These are phyloP conservation scores for Ascochyta koolunga DNA, from an alignment of 2,329 filamentous ascomycete species.

Conservation along the genomic window DNA sequence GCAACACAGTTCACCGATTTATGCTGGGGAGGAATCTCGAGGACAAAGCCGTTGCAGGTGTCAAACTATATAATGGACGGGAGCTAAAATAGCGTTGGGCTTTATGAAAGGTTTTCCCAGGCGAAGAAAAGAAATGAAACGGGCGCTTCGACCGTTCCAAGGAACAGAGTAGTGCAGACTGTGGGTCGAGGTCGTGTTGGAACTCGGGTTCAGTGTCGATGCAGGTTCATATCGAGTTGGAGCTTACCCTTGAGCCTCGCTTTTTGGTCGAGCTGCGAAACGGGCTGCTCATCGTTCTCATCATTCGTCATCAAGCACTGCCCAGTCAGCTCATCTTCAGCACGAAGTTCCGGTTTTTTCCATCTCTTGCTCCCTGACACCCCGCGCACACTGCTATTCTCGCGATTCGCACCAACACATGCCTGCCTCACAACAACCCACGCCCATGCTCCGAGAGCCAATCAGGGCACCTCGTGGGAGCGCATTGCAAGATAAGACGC, in stretches of 20 bases:
- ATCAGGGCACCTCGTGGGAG: slow-evolving; percentile 24
- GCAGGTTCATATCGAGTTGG: neutral
- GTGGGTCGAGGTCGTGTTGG: slow-evolving; percentile 23
- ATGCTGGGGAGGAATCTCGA: slow-evolving; percentile 19
- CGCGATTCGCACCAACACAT: slow-evolving; percentile 21
- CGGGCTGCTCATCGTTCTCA: slow-evolving; percentile 20
- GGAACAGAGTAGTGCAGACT: slow-evolving; percentile 23
- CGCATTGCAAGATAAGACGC: slow-evolving; percentile 13
- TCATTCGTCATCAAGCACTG: slow-evolving; percentile 26
- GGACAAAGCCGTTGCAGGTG: slow-evolving; percentile 23
- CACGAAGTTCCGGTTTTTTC: slow-evolving; percentile 20
- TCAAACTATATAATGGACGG: slow-evolving; percentile 35
- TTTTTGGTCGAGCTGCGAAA: slow-evolving; percentile 9
- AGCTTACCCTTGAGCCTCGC: slow-evolving; percentile 16
- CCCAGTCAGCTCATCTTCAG: slow-evolving; percentile 23
- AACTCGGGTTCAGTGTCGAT: slow-evolving; percentile 2
- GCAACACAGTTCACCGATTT: slow-evolving; percentile 20
- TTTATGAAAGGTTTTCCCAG: slow-evolving; percentile 35
- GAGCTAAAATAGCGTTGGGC: slow-evolving; percentile 42
- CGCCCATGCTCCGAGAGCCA: slow-evolving; percentile 32
- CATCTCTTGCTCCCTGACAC: slow-evolving; percentile 16
- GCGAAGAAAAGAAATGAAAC: slow-evolving; percentile 32
- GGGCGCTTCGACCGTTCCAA: slow-evolving; percentile 25
- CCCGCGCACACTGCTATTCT: slow-evolving; percentile 13
- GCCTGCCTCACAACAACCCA: slow-evolving; percentile 24